A percentile compares a stretch with the other conserved stretches of the same genome.
These are phyloP conservation scores for Ustilago trichophora DNA, from an alignment of 1,284 basidiomycete genomes.

Conservation along the genomic window DNA sequence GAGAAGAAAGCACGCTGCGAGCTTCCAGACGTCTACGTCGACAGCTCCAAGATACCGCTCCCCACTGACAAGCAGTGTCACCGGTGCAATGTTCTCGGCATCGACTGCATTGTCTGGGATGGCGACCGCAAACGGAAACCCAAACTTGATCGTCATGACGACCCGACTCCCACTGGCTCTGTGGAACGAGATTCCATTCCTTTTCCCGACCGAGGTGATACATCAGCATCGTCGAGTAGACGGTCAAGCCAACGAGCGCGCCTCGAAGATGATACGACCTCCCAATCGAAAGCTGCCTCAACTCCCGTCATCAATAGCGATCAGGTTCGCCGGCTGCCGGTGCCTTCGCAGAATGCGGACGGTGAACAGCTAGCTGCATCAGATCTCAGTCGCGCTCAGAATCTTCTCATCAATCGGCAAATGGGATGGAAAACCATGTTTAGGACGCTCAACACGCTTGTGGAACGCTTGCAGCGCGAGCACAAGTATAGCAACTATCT, in stretches of 20 bases:
- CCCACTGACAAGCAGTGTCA: constrained; percentile 30
- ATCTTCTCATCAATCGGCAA: constrained; percentile 9
- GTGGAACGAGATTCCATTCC: not conserved
- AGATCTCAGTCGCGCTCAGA: constrained; percentile 15
- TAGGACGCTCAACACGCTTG: constrained; percentile 5
- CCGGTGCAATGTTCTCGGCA: constrained; percentile 32
- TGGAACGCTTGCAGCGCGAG: constrained; percentile 11
- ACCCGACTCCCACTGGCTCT: constrained; percentile 1
- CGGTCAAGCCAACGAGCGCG: too few species aligned
- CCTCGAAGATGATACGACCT: too few species aligned
- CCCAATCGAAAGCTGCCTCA: too few species aligned
- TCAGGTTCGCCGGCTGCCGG: too few species aligned
- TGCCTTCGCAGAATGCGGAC: not conserved
- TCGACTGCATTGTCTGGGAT: constrained; percentile 49
- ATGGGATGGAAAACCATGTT: constrained; percentile 16
- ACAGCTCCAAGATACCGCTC: constrained; percentile 31
- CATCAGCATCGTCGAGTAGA: too few species aligned
- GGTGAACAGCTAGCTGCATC: constrained; percentile 15
- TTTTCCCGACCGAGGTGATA: too few species aligned
- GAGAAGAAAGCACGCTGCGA: constrained; percentile 49
- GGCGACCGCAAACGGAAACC: constrained; percentile 47
- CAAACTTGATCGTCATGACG: not conserved
- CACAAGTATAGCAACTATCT: constrained; percentile 11
- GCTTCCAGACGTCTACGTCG: constrained; percentile 43
- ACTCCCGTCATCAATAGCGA: too few species aligned